Base-by-base conservation (phyloP, 2,329 filamentous ascomycete genomes). In the Trichoderma polysporum region DNA sequence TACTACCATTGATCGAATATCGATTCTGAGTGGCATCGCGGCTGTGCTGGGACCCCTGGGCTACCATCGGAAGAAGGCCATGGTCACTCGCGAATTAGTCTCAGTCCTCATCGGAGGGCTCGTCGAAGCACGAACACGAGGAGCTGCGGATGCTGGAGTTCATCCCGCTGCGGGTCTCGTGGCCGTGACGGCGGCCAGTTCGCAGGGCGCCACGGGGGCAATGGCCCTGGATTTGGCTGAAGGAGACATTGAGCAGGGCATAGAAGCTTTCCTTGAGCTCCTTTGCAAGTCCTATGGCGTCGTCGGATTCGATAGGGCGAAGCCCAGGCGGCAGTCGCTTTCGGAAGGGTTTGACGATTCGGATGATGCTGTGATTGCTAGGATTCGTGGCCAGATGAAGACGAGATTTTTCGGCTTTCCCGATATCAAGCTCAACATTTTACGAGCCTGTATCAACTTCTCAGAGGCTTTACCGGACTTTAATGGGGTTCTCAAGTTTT, bases 401-500 rank as follows among this genome's bases (percentile, higher is more conserved):
- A 78, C 82, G 33, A 82, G 88, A n/a, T 81, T 84, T 47, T 97
- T 93, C 76, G 95, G 95, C 4, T 92, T 94, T 73, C 81, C 88
- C 12, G 86, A 86, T 67, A 81, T 97, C 71, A 98, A 98, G 77
- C 84, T 96, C 62, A 92, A 97, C 75, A 88, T 98, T 60, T 82
- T 98, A 12, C 88, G 92, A 70, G 90, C 91, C n/a, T 97, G 94
- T 74, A 93, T 97, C 73, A 93, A 93, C 76, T 91, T 98, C 69
- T 97, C 92, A 63, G 95, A 99, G 80, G 94, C 95, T 0, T 82
- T 98, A 63, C 94, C 94, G 1, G 94, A 98, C 76, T 95, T 97
- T 73, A 85, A 90, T 56, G 94, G 94, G 5, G 92, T 97, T n/a
- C 81, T 98, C 25, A 89, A 88, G 68, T 96, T 94, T 76, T 97